Evolutionary conservation across 2,329 filamentous ascomycete genomes (phyloP).

Genomic region (Phialemoniopsis sp.): DNA sequence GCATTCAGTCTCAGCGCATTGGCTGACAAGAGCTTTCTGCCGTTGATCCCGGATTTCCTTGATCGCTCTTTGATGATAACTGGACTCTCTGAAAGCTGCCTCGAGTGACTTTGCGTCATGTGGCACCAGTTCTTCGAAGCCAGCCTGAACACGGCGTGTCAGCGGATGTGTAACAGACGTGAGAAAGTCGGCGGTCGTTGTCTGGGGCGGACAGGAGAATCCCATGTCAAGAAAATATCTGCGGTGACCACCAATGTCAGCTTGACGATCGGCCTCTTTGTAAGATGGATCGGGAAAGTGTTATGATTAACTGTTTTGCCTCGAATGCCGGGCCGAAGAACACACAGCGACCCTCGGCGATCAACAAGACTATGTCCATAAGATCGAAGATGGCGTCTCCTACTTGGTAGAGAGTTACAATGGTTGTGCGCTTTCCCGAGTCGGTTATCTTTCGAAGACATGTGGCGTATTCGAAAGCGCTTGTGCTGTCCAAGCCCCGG

Average conservation of each 20-base stretch:
- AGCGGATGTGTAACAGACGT: constrained; percentile 71
- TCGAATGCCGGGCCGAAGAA: constrained; percentile 60
- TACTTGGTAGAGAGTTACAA: constrained; percentile 64
- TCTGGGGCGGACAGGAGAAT: constrained; percentile 51
- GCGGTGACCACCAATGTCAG: constrained; percentile 69
- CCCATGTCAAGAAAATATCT: constrained; percentile 65
- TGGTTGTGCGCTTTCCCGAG: constrained; percentile 53
- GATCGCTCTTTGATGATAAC: too few relatives aligned
- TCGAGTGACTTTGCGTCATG: too few relatives aligned
- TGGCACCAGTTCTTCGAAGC: too few relatives aligned
- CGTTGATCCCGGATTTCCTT: too few relatives aligned
- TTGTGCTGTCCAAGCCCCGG: constrained; percentile 59
- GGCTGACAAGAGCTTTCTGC: too few relatives aligned
- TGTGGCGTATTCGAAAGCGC: constrained; percentile 47
- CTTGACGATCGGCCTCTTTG: constrained; percentile 69
- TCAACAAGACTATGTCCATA: constrained; percentile 74
- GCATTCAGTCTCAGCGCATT: too few relatives aligned
- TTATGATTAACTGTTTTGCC: constrained; percentile 63
- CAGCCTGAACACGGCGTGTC: constrained; percentile 65
- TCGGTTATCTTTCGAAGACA: constrained; percentile 64
- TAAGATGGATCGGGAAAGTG: too few relatives aligned
- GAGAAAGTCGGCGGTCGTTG: constrained; percentile 75
- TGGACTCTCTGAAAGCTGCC: too few relatives aligned
- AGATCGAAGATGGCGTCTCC: constrained; percentile 65
- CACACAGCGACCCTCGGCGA: constrained; percentile 58